A percentile compares a stretch with the other conserved stretches of the same genome.
Evolutionary conservation across 1,284 basidiomycete genomes (phyloP).

Genomic region (Ganoderma sp.): DNA sequence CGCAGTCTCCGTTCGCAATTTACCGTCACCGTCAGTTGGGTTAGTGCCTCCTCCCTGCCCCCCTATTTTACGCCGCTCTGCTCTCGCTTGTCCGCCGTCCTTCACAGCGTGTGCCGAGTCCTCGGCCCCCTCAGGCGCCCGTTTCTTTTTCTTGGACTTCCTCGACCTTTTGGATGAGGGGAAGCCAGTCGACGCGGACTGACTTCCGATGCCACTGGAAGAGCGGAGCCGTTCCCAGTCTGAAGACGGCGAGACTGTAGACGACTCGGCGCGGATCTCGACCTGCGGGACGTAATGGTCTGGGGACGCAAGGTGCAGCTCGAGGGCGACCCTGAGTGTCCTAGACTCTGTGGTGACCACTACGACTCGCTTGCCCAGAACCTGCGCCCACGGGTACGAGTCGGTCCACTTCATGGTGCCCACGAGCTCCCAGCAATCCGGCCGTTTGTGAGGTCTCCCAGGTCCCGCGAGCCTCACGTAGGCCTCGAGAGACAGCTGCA

Average conservation of each 20-base stretch:
- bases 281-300: neutral
- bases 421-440: neutral
- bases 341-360: neutral
- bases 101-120: too few species aligned
- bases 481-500: neutral
- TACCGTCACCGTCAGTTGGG: too few species aligned
- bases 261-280: neutral
- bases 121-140: too few species aligned
- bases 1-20: too few species aligned
- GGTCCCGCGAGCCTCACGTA: neutral
- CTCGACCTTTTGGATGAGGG: neutral
- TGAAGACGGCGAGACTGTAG: neutral
- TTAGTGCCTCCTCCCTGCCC: too few species aligned
- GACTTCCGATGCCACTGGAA: too few species aligned
- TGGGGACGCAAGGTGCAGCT: neutral
- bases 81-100: too few species aligned
- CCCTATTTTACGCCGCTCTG: too few species aligned
- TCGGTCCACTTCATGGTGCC: neutral
- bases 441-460: neutral
- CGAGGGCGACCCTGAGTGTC: neutral
- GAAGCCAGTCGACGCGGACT: too few species aligned
- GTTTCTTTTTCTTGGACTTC: too few species aligned
- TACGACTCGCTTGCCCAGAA: neutral
- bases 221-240: too few species aligned
- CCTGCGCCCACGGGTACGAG: neutral